These are phyloP conservation scores for Talaromyces rugulosus DNA, from an alignment of 2,329 filamentous ascomycete genomes.

Conservation along the genomic window DNA sequence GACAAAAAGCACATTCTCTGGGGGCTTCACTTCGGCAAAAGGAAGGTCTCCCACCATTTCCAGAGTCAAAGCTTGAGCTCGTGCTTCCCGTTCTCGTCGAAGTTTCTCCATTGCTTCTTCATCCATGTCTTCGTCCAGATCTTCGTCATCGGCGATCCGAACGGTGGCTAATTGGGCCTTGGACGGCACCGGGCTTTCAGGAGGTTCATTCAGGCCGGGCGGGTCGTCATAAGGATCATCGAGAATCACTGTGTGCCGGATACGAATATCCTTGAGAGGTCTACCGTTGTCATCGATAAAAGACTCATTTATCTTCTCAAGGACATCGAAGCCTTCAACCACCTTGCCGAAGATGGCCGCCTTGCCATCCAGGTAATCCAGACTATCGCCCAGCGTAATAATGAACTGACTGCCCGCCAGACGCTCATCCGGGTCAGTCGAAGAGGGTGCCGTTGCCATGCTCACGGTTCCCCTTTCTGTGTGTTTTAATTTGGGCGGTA, in stretches of 20 bases:
- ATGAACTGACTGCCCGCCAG: constrained; percentile 90
- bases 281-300: constrained; percentile 83
- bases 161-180: constrained; percentile 86
- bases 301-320: constrained; percentile 88
- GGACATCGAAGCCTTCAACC: constrained; percentile 87
- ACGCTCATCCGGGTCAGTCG: constrained; percentile 72
- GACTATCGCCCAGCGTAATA: constrained; percentile 81
- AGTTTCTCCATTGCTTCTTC: constrained; percentile 75
- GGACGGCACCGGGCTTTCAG: constrained; percentile 73
- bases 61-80: constrained; percentile 87
- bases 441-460: constrained; percentile 85
- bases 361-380: constrained; percentile 87
- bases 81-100: constrained; percentile 81
- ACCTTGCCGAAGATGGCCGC: constrained; percentile 94
- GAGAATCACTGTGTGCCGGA: constrained; percentile 85
- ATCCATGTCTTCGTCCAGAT: constrained; percentile 72
- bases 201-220: constrained; percentile 67
- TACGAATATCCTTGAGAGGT: constrained; percentile 88
- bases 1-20: constrained; percentile 95
- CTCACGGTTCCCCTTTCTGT: constrained; percentile 86
- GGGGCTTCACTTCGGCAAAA: constrained; percentile 94
- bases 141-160: constrained; percentile 84
- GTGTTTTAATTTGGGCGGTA: constrained; percentile 85
- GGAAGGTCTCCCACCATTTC: constrained; percentile 98
- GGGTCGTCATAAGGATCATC: constrained; percentile 92